A percentile compares a stretch with the other conserved stretches of the same genome.
phyloP scores from a whole-genome alignment of 176 grass and related monocot genomes.

The Luzula sylvatica region DNA sequence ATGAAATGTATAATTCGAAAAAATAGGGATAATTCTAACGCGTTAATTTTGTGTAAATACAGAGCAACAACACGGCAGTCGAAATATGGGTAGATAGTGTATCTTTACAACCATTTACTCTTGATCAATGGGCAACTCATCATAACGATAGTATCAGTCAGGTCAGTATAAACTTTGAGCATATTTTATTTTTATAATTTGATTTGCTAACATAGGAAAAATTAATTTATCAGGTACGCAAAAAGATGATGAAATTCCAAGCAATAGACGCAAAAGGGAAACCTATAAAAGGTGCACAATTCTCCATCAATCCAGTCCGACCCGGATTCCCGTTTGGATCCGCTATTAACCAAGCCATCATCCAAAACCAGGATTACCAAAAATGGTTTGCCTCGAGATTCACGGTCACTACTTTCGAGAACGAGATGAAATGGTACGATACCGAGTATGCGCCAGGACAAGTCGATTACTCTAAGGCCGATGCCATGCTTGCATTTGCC shows the following conservation, averaged over 20 bases:
- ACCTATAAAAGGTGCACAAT: slow-evolving; percentile 30
- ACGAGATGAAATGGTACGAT: slow-evolving; percentile 97
- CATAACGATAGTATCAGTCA: slow-evolving; percentile 35
- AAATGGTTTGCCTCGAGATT: slow-evolving; percentile 71
- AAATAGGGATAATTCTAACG: too few relatives aligned
- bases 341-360: slow-evolving; percentile 53
- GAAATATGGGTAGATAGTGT: slow-evolving; percentile 78
- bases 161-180: slow-evolving; percentile 10
- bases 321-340: slow-evolving; percentile 61
- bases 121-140: slow-evolving; percentile 62
- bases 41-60: slow-evolving; percentile 13
- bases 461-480: slow-evolving; percentile 55
- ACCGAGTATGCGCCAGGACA: slow-evolving; percentile 32
- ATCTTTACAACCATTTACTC: slow-evolving; percentile 69
- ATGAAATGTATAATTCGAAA: too few relatives aligned
- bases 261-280: slow-evolving; percentile 35
- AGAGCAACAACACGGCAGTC: slow-evolving; percentile 48
- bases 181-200: too few relatives aligned
- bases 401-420: slow-evolving; percentile 90
- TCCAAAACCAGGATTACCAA: slow-evolving; percentile 44
- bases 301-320: slow-evolving; percentile 35
- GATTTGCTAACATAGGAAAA: too few relatives aligned
- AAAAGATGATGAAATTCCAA: slow-evolving; percentile 27
- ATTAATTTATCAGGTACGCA: slow-evolving; percentile 15
- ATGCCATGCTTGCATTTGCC: slow-evolving; percentile 61